phyloP scores from a whole-genome alignment of 768 basidiomycete species.

The Pulveroboletus frians region DNA sequence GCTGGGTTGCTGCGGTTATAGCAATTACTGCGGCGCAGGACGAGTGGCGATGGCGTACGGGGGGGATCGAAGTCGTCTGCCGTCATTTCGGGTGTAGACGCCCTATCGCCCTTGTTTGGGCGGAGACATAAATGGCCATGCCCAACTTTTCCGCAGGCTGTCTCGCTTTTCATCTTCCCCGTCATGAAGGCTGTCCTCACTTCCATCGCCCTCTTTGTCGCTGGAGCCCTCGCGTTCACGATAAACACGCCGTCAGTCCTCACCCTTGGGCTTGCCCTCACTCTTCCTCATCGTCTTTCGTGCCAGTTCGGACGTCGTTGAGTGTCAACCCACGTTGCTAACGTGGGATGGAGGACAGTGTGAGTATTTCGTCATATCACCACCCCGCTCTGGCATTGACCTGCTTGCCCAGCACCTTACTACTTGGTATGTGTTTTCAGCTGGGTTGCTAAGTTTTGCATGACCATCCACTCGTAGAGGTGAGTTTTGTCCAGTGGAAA shows the following conservation, averaged over 20 bases:
- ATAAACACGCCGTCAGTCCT: slow-evolving; percentile 71
- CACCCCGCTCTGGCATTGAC: not conserved
- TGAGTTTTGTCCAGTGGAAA: slow-evolving; percentile 7
- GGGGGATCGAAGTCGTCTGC: no score
- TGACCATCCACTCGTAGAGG: slow-evolving; percentile 32
- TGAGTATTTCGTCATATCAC: slow-evolving; percentile 29
- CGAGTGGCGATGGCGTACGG: not conserved
- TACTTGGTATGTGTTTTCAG: slow-evolving; percentile 47
- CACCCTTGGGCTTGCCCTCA: not conserved
- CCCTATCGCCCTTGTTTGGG: slow-evolving; percentile 16
- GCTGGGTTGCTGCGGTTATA: slow-evolving; percentile 12
- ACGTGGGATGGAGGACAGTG: slow-evolving; percentile 53
- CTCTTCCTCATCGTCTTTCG: slow-evolving; percentile 1
- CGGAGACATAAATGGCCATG: slow-evolving; percentile 33
- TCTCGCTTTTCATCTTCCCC: slow-evolving; percentile 5
- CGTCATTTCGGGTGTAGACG: slow-evolving; percentile 7
- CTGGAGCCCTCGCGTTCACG: slow-evolving; percentile 40
- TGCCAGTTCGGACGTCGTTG: slow-evolving; percentile 41
- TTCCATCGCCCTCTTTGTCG: slow-evolving; percentile 39
- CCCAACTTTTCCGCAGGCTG: slow-evolving; percentile 14
- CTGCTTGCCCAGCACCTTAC: slow-evolving; percentile 46
- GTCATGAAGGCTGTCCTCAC: slow-evolving; percentile 46
- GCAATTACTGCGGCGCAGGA: not conserved
- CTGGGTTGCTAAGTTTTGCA: not conserved
- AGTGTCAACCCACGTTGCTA: slow-evolving; percentile 55